A percentile compares a stretch with the other conserved stretches of the same genome.
Evolutionary conservation across 2,329 filamentous ascomycete species (phyloP).

Genomic region (Diplodia mutila): DNA sequence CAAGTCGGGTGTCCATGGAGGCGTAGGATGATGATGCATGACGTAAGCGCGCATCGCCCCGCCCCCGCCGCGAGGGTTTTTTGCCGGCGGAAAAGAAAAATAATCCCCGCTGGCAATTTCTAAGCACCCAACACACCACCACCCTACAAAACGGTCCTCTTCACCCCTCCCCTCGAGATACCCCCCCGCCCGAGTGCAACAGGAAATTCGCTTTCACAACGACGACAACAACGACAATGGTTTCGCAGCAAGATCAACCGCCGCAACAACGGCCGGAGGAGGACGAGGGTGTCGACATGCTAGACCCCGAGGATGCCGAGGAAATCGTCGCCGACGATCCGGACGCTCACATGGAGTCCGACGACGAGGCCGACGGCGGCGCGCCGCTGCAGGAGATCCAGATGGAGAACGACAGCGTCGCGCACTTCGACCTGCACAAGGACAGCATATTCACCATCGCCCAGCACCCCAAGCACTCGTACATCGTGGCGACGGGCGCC

Average conservation of each 20-base stretch:
- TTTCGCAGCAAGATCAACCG: conserved; percentile 27
- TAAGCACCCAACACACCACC: conserved; percentile 14
- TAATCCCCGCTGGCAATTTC: conserved; percentile 24
- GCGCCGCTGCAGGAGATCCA: conserved; percentile 68
- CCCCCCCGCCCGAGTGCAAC: background rate
- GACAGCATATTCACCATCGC: conserved; percentile 95
- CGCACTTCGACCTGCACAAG: conserved; percentile 87
- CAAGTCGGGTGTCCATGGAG: too few species aligned
- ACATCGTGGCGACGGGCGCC: conserved; percentile 85
- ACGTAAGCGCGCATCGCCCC: conserved; percentile 21
- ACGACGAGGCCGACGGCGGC: conserved; percentile 56
- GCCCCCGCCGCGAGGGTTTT: conserved; percentile 17
- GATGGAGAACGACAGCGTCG: conserved; percentile 88
- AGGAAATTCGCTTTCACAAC: background rate
- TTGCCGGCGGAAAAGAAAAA: conserved; percentile 19
- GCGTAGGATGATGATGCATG: background rate
- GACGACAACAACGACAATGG: too few species aligned
- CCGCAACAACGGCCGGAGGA: conserved; percentile 26
- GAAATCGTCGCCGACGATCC: conserved; percentile 72
- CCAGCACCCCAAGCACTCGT: conserved; percentile 79
- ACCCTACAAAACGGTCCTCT: background rate
- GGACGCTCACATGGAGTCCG: conserved; percentile 78
- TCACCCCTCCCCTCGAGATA: background rate
- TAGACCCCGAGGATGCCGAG: conserved; percentile 75
- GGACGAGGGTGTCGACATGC: conserved; percentile 70